These are phyloP conservation scores for Nicotiana benthamiana DNA, from an alignment of 257 asterid genomes.

Conservation along the genomic window DNA sequence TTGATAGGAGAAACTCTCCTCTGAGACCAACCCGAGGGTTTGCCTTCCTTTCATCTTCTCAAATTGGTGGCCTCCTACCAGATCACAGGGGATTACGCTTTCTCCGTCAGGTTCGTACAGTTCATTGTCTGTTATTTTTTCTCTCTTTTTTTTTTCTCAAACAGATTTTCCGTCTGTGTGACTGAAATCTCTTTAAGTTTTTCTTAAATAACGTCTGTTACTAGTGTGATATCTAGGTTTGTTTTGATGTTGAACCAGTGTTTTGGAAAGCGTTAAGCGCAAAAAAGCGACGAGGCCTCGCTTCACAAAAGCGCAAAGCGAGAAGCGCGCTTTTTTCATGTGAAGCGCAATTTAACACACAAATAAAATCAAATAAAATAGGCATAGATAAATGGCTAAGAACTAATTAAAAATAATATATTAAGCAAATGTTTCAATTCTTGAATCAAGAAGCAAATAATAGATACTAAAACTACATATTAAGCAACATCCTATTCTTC, in stretches of 20 bases:
- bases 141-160: not conserved
- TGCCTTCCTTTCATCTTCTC: constrained; percentile 80
- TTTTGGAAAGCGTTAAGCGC: too few species aligned
- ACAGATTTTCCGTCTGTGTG: not conserved
- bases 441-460: too few species aligned
- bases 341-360: too few species aligned
- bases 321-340: too few species aligned
- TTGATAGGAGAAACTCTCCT: constrained; percentile 72
- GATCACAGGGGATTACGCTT: constrained; percentile 72
- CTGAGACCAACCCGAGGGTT: constrained; percentile 79
- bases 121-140: not conserved
- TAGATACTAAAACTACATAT: too few species aligned
- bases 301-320: too few species aligned
- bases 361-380: too few species aligned
- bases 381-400: too few species aligned
- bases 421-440: too few species aligned
- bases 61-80: constrained; percentile 81
- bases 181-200: not conserved
- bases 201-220: not conserved
- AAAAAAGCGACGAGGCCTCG: too few species aligned
- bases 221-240: not conserved
- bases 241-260: not conserved
- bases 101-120: constrained; percentile 68
- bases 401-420: too few species aligned
- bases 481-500: too few species aligned